phyloP scores from a whole-genome alignment of 495 filamentous ascomycete species.

The Penicillium simplicissimum region DNA sequence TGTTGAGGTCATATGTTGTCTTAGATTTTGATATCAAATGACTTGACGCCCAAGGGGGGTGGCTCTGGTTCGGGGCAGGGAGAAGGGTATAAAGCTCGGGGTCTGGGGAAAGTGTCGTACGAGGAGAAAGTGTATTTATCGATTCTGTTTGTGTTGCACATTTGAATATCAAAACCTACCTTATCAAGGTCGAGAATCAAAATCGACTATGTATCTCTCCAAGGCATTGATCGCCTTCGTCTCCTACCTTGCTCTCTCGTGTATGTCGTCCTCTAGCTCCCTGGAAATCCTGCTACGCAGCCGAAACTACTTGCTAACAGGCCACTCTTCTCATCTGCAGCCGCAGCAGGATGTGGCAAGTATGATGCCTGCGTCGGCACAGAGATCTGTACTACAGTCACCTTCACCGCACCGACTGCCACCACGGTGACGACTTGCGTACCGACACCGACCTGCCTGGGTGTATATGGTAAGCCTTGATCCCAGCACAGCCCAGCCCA shows the following conservation, averaged over 20 bases:
- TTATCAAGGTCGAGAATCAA: not conserved
- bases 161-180: not conserved
- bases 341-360: slow-evolving; percentile 22
- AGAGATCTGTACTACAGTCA: slow-evolving; percentile 35
- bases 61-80: not conserved
- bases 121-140: not conserved
- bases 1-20: slow-evolving; percentile 19
- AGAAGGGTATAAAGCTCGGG: slow-evolving; percentile 5
- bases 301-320: no score
- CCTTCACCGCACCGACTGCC: slow-evolving; percentile 28
- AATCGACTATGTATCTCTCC: slow-evolving; percentile 17
- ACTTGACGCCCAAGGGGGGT: not conserved
- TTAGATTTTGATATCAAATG: slow-evolving; percentile 4
- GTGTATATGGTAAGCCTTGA: slow-evolving; percentile 32
- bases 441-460: slow-evolving; percentile 34
- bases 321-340: not conserved
- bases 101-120: not conserved
- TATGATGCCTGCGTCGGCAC: slow-evolving; percentile 33
- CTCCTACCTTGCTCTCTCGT: slow-evolving; percentile 11
- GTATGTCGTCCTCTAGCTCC: no score
- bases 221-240: slow-evolving; percentile 3
- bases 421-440: slow-evolving; percentile 36
- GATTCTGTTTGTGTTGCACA: not conserved
- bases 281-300: no score
- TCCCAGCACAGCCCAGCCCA: not conserved